Evolutionary conservation across 148 eudicot genomes (phyloP).

Genomic region (Agrostemma githago): DNA sequence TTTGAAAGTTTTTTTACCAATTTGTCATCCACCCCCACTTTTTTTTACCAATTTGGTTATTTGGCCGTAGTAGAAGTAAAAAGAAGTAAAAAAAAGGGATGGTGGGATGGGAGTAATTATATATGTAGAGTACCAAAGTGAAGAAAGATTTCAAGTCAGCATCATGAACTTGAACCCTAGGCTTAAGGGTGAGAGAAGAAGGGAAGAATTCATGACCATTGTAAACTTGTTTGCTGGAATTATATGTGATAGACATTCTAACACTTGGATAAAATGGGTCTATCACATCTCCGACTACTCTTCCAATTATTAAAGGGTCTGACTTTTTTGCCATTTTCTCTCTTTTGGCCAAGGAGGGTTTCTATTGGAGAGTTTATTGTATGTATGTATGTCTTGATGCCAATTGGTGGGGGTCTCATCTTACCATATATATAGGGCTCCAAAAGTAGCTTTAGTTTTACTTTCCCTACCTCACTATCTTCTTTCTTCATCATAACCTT

Average conservation of each 20-base stretch:
- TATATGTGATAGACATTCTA: constrained; percentile 35
- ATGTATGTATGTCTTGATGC: constrained; percentile 6
- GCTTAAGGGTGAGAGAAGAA: constrained; percentile 36
- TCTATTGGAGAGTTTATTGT: too few relatives aligned
- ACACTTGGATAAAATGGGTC: constrained; percentile 36
- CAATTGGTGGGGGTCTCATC: constrained; percentile 25
- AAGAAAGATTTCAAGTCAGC: constrained; percentile 44
- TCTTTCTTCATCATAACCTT: too few relatives aligned
- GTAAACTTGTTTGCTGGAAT: constrained; percentile 39
- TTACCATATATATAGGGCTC: constrained; percentile 22
- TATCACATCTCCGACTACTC: constrained; percentile 47
- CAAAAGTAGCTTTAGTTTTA: not conserved
- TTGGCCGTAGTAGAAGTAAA: too few relatives aligned
- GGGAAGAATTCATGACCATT: constrained; percentile 55
- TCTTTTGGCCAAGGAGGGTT: not conserved
- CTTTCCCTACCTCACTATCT: too few relatives aligned
- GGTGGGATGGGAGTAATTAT: not conserved
- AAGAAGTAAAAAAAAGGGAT: not conserved
- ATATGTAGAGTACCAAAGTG: constrained; percentile 37
- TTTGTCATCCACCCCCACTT: too few relatives aligned
- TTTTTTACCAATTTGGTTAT: too few relatives aligned
- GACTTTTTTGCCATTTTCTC: constrained; percentile 31
- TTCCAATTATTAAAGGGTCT: constrained; percentile 36
- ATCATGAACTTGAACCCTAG: constrained; percentile 43
- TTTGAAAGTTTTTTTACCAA: too few relatives aligned